A percentile compares a stretch with the other conserved stretches of the same genome.
Evolutionary conservation across 148 eudicot genomes (phyloP).

Genomic region (Persicaria tinctoria): DNA sequence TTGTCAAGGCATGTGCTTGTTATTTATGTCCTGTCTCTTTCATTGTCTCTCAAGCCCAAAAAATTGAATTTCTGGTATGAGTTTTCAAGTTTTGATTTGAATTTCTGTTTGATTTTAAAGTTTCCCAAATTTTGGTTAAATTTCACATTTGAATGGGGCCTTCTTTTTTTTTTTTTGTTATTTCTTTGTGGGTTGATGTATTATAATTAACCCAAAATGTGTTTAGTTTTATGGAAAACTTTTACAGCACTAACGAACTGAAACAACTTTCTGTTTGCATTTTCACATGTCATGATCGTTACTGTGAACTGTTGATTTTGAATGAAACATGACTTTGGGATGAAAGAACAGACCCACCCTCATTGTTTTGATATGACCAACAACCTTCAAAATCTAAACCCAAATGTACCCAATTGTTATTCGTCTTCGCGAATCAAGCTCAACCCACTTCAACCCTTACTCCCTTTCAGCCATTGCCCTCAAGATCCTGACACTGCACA

Average conservation of each 20-base stretch:
- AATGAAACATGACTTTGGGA: slow-evolving; percentile 25
- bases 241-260: background rate
- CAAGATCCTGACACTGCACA: background rate
- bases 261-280: slow-evolving; percentile 4
- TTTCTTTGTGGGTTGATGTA: too few relatives aligned
- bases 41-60: background rate
- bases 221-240: background rate
- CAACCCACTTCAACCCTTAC: background rate
- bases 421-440: background rate
- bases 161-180: too few relatives aligned
- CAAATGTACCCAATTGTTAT: background rate
- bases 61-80: background rate
- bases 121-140: background rate
- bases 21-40: background rate
- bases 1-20: slow-evolving; percentile 2
- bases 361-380: slow-evolving; percentile 31
- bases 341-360: slow-evolving; percentile 31
- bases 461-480: background rate
- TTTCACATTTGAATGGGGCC: background rate
- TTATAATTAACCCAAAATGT: too few relatives aligned
- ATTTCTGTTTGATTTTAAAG: too few relatives aligned
- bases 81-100: background rate
- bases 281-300: background rate
- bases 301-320: background rate
- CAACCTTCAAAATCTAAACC: slow-evolving; percentile 10